phyloP scores from a whole-genome alignment of 208 protist species.

The Trypanosoma congolense region DNA sequence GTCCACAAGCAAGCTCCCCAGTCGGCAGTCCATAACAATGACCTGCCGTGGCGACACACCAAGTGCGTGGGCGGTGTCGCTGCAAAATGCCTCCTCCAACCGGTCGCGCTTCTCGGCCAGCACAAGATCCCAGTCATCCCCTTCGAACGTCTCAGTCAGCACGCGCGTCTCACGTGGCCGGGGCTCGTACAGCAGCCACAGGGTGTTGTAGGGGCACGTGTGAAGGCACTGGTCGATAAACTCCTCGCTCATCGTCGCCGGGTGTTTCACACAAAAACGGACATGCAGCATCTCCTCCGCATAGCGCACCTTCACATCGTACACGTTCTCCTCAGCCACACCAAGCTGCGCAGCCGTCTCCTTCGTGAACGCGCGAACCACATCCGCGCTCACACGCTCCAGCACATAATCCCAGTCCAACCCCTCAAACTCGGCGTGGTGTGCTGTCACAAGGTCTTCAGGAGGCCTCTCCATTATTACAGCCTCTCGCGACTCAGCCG shows the following conservation, averaged over 20 bases:
- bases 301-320: too few species aligned
- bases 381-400: too few species aligned
- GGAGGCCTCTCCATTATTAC: background rate
- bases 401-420: too few species aligned
- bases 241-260: background rate
- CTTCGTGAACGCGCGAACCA: too few species aligned
- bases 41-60: slow-evolving; percentile 1
- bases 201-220: background rate
- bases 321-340: too few species aligned
- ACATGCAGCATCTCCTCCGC: too few species aligned
- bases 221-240: background rate
- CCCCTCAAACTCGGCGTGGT: slow-evolving; percentile 46
- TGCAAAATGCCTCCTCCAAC: slow-evolving; percentile 4
- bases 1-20: background rate
- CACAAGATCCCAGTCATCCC: slow-evolving; percentile 4
- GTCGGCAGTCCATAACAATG: background rate
- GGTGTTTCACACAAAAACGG: background rate
- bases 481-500: slow-evolving; percentile 36
- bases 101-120: background rate
- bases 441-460: slow-evolving; percentile 8
- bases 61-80: background rate
- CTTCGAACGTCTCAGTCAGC: background rate
- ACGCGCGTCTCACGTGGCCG: background rate
- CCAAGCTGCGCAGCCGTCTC: too few species aligned
- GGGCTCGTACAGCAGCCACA: slow-evolving; percentile 3